Evolutionary conservation across 163 green algal species (phyloP), one percentile per base, ranked within the genome.

Genomic region (Chloromonas sp.): DNA sequence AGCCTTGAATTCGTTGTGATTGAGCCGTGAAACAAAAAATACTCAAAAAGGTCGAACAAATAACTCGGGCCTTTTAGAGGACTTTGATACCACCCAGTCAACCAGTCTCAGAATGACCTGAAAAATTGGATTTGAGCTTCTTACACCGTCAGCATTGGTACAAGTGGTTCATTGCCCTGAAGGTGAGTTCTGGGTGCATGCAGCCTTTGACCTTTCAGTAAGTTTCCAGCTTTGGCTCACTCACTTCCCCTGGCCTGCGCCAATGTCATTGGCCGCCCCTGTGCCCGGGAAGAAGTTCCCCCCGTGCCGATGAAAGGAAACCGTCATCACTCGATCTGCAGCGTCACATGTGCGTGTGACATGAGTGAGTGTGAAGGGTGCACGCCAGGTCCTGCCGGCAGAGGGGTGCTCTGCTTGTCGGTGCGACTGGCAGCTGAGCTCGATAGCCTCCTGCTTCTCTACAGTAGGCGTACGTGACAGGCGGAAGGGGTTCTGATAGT

Each of bases 301-400:
- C 70, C 92, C 95, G 86, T 95, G 95, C 84, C 98, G 98, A 86
- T 98, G 95, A 84, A 98, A 98, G 1, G 89, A 95, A 57, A 96
- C 88, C 58, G 95, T 98, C 90, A 98, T 92, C 58, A 98, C 95
- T 0, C 94, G 90, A 86, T 96, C 91, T 74, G 66, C 66, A 74
- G 5, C 11, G 66, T 74, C 66, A 15, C 5, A 74, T 74, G 5
- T 11, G 66, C 66, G 5, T 74, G 66, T 74, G 66, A 15, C 66
- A 74, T 5, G 5, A 36, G 36, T 36, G 36, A 36, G 36, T 36
- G 36, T 36, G 36, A 36, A 36, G 36, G 36, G 36, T 36, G 36
- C 36, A 36, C 36, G 36, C 36, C 36, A 36, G 36, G 36, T 36
- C 36, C 36, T 36, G 36, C 36, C 36, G 36, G 36, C 36, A 36